phyloP scores from a whole-genome alignment of 2,329 filamentous ascomycete genomes.

The Aspergillus glaucus region DNA sequence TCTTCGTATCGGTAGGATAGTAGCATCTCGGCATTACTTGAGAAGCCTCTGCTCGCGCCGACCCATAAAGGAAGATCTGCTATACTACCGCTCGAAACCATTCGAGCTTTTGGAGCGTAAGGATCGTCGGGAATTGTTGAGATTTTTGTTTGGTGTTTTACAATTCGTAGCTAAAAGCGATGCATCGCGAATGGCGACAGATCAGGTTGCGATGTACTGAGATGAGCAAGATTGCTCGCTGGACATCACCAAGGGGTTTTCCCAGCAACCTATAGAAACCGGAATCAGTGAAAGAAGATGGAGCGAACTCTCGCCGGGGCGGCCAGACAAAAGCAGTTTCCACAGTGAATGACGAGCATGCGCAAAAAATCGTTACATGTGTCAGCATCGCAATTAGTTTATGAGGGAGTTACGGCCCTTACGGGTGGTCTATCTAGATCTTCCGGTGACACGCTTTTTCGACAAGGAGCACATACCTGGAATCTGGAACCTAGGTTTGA shows the following conservation, averaged over 20 bases:
- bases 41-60: no score
- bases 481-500: neutral
- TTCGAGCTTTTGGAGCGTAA: neutral
- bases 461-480: neutral
- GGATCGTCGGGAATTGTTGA: neutral
- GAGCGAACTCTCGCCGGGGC: neutral
- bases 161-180: neutral
- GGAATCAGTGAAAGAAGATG: neutral
- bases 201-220: neutral
- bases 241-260: no score
- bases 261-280: neutral
- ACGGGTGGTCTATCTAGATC: neutral
- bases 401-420: no score
- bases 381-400: neutral
- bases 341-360: neutral
- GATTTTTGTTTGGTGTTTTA: neutral
- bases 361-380: neutral
- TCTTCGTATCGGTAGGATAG: neutral
- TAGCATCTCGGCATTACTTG: neutral
- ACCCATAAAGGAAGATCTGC: neutral
- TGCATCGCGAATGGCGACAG: neutral
- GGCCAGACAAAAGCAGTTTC: neutral
- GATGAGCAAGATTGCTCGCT: neutral
- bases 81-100: neutral
- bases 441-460: neutral